Evolutionary conservation across 768 basidiomycete genomes (phyloP).

Genomic region (Astraeus odoratus): DNA sequence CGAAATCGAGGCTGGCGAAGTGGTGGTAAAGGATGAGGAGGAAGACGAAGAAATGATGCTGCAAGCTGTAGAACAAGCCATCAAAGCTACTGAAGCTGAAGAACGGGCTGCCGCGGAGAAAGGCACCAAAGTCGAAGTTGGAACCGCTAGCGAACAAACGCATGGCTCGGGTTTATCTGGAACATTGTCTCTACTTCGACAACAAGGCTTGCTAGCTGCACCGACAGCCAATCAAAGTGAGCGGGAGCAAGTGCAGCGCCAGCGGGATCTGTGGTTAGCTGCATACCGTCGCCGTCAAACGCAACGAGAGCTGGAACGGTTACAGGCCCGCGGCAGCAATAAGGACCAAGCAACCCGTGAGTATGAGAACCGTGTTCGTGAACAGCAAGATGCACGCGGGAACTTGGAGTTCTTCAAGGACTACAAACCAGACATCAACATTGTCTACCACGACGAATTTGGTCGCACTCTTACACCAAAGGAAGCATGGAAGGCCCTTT

Average conservation of each 20-base stretch:
- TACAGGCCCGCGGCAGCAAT: constrained; percentile 69
- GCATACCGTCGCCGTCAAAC: constrained; percentile 71
- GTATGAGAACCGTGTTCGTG: constrained; percentile 87
- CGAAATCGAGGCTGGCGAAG: constrained; percentile 79
- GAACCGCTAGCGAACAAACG: constrained; percentile 72
- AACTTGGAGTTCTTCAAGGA: constrained; percentile 78
- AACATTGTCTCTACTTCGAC: constrained; percentile 79
- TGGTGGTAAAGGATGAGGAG: constrained; percentile 72
- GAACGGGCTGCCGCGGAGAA: constrained; percentile 33
- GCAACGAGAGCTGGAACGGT: constrained; percentile 73
- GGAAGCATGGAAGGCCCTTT: constrained; percentile 98
- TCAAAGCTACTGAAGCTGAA: constrained; percentile 58
- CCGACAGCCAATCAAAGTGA: constrained; percentile 57
- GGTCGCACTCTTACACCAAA: constrained; percentile 83
- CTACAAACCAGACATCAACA: constrained; percentile 96
- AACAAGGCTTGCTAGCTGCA: constrained; percentile 81
- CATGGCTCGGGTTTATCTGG: constrained; percentile 83
- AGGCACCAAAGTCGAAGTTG: constrained; percentile 32
- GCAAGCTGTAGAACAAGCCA: constrained; percentile 64
- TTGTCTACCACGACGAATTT: constrained; percentile 95
- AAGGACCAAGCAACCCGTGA: constrained; percentile 94
- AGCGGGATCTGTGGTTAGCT: constrained; percentile 86
- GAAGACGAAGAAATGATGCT: constrained; percentile 72
- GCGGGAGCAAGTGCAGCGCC: constrained; percentile 76
- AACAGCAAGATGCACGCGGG: constrained; percentile 84